phyloP scores from a whole-genome alignment of 1,284 basidiomycete species.

The Trametes hirsuta region DNA sequence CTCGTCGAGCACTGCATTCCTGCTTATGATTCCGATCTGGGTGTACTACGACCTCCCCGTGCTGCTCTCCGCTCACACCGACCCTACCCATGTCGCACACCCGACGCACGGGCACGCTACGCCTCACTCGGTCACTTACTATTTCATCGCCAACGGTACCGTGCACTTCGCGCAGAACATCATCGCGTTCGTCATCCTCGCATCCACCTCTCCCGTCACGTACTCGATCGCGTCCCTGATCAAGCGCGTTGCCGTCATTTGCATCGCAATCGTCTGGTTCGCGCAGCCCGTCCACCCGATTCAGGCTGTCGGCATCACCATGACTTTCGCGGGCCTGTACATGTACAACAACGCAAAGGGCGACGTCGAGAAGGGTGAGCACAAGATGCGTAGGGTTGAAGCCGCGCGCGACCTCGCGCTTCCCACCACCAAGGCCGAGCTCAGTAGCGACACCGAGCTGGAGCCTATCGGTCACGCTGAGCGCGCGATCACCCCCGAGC shows the following conservation, averaged over 20 bases:
- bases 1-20: conserved; percentile 92
- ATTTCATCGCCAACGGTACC: conserved; percentile 91
- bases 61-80: conserved; percentile 51
- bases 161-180: conserved; percentile 98
- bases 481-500: conserved; percentile 8
- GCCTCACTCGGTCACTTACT: conserved; percentile 66
- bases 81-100: conserved; percentile 49
- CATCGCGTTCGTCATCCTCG: conserved; percentile 95
- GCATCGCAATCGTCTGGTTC: conserved; percentile 98
- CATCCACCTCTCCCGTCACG: conserved; percentile 96
- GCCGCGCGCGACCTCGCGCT: conserved; percentile 75
- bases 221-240: conserved; percentile 98
- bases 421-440: conserved; percentile 62
- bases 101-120: conserved; percentile 44
- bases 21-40: conserved; percentile 96
- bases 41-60: conserved; percentile 80
- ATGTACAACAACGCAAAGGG: conserved; percentile 96
- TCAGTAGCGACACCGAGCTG: conserved; percentile 17
- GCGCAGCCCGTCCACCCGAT: conserved; percentile 83
- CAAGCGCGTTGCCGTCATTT: conserved; percentile 98
- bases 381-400: conserved; percentile 83
- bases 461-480: neutral
- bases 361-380: conserved; percentile 93
- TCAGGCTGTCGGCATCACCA: conserved; percentile 85
- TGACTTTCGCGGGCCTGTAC: conserved; percentile 92